Evolutionary conservation across 768 basidiomycete species (phyloP), one percentile per base, ranked within the genome.

Genomic region (Sporobolomyces roseus): DNA sequence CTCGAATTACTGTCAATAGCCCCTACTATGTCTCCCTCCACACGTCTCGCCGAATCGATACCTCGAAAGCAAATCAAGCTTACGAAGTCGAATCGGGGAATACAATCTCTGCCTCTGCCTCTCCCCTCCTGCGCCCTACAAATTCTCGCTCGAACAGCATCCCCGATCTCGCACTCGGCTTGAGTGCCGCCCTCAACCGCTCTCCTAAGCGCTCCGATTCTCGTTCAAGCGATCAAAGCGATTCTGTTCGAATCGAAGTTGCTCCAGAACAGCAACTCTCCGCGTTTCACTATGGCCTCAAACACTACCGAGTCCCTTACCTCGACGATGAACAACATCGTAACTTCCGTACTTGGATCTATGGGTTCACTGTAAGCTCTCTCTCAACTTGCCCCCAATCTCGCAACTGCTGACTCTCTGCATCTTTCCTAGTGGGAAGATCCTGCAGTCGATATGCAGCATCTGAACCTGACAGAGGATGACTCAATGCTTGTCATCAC

Each of bases 11-110:
- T 27, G 8, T 38, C 30, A 35, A 3, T 65, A 86, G 84, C 33
- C 85, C 86, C 0, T 87, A 87, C 79, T 89, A 89, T 76, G 85
- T 90, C 72, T 89, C 87, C 83, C 81, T 90, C 35, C 88, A 87
- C 41, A 85, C 86, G 56, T 84, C 87, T 13, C 84, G 87, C 30
- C 79, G 82, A 5, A 83, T 85, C 66, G 85, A 87, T 66, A 83
- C 85, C 21, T 81, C 86, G 2, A 80, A 79, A 4, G 81, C 83
- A 53, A 82, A 81, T 55, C 83, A 85, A 71, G 83, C 84, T 1
- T 87, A 87, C 74, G 85, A 86, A 71, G 79, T 84, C 27, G 85
- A 87, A 71, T 80, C 84, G 12, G 87, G 86, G 30, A 87, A 87
- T 75, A 67, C 65, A 17, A 66, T 79, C 38, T 72, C 71, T 7